Evolutionary conservation across 371 early-diverging fungal genomes (phyloP).

Genomic region (Phascolomyces articulosus): DNA sequence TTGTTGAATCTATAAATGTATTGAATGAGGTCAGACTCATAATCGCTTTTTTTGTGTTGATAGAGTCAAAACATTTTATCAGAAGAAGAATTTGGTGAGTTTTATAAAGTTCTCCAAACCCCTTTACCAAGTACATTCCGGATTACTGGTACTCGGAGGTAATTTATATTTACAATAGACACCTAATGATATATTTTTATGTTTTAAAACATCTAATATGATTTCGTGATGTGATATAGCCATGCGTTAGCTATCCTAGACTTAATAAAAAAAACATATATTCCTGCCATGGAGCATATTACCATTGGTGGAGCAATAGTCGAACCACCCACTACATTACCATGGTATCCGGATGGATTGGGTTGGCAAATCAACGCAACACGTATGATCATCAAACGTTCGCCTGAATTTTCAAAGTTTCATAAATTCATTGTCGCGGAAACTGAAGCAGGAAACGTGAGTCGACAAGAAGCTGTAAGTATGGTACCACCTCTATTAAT

Average conservation of each 20-base stretch:
- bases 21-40: background rate
- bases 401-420: constrained; percentile 76
- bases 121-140: constrained; percentile 91
- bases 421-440: constrained; percentile 94
- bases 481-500: constrained; percentile 98
- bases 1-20: background rate
- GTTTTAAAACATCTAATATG: constrained; percentile 3
- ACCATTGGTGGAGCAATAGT: constrained; percentile 70
- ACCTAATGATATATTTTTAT: no score
- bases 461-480: constrained; percentile 97
- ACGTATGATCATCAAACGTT: constrained; percentile 73
- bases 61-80: constrained; percentile 75
- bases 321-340: constrained; percentile 76
- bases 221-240: constrained; percentile 16
- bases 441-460: constrained; percentile 95
- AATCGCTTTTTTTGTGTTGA: background rate
- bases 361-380: constrained; percentile 85
- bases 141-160: constrained; percentile 90
- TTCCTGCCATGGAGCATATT: constrained; percentile 57
- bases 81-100: constrained; percentile 81
- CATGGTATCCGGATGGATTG: constrained; percentile 92
- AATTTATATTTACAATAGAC: background rate
- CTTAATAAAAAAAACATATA: constrained; percentile 53
- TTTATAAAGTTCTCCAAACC: constrained; percentile 65
- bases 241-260: constrained; percentile 54